Evolutionary conservation across 768 basidiomycete genomes (phyloP).

Genomic region (Lentinula boryana): DNA sequence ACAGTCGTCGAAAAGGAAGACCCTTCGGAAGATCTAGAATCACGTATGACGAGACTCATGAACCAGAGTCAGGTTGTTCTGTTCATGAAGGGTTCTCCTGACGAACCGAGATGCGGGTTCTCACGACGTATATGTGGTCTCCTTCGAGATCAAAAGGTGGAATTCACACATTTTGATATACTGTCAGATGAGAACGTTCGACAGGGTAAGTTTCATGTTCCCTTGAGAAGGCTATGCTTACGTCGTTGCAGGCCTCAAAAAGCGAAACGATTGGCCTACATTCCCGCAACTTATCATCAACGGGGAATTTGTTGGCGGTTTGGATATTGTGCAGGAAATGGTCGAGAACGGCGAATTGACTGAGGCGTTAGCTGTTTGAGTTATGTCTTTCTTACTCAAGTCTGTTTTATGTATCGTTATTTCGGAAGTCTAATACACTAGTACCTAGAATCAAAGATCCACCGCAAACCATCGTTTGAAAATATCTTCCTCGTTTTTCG

Average conservation of each 20-base stretch:
- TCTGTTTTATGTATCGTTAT: neutral
- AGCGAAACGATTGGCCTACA: constrained; percentile 86
- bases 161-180: constrained; percentile 80
- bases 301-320: constrained; percentile 91
- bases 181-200: constrained; percentile 74
- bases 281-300: constrained; percentile 83
- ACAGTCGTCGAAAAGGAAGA: constrained; percentile 1
- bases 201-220: constrained; percentile 45
- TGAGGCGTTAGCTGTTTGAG: constrained; percentile 29
- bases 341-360: constrained; percentile 71
- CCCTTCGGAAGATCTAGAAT: constrained; percentile 44
- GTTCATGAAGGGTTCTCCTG: constrained; percentile 88
- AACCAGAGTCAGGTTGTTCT: constrained; percentile 70
- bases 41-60: constrained; percentile 69
- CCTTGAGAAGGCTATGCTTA: neutral
- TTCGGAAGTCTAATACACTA: neutral
- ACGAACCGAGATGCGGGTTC: constrained; percentile 79
- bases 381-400: constrained; percentile 8
- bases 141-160: constrained; percentile 55
- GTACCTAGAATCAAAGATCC: neutral
- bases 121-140: constrained; percentile 69
- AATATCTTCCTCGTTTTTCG: neutral
- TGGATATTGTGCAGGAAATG: constrained; percentile 92
- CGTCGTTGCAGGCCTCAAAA: constrained; percentile 50
- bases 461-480: neutral